Conservation (phyloP, 495 filamentous ascomycete genomes). For the Aspergillus coremiiformis region DNA sequence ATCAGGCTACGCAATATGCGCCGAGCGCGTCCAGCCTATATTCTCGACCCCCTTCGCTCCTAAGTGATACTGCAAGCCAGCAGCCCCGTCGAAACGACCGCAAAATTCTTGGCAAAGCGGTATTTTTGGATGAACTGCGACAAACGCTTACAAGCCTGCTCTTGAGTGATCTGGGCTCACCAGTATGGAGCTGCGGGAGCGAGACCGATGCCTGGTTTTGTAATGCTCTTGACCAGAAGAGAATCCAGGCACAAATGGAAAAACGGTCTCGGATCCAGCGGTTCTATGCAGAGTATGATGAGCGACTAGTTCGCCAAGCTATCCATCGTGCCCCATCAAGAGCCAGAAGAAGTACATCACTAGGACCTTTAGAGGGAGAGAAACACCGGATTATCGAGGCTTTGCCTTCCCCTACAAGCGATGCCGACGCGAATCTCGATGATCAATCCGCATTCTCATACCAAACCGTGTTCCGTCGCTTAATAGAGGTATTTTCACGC, state of each 20-base stretch:
- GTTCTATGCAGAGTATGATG: slow-evolving; percentile 37
- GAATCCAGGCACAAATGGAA: slow-evolving; percentile 66
- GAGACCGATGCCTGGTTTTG: slow-evolving; percentile 92
- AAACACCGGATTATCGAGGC: neutral
- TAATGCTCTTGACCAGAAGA: slow-evolving; percentile 64
- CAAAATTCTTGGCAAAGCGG: slow-evolving; percentile 44
- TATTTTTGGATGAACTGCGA: slow-evolving; percentile 69
- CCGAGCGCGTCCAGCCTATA: slow-evolving; percentile 50
- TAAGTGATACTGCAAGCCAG: slow-evolving; percentile 31
- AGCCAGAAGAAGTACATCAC: slow-evolving; percentile 31
- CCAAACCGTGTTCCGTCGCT: slow-evolving; percentile 63
- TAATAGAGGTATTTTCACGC: slow-evolving; percentile 80
- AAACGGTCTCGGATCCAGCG: slow-evolving; percentile 47
- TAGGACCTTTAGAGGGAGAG: slow-evolving; percentile 11
- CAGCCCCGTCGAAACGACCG: slow-evolving; percentile 31
- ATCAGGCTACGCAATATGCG: slow-evolving; percentile 53
- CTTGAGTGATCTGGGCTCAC: slow-evolving; percentile 80
- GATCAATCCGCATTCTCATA: slow-evolving; percentile 53
- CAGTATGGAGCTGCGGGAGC: slow-evolving; percentile 74
- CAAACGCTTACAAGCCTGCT: slow-evolving; percentile 77
- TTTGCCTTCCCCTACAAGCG: neutral
- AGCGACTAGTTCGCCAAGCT: slow-evolving; percentile 20
- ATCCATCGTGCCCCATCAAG: slow-evolving; percentile 20
- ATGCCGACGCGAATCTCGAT: slow-evolving; percentile 4
- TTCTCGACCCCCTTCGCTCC: slow-evolving; percentile 40